Base-by-base conservation (phyloP, 129 eudicot genomes). In the Glebionis coronaria region DNA sequence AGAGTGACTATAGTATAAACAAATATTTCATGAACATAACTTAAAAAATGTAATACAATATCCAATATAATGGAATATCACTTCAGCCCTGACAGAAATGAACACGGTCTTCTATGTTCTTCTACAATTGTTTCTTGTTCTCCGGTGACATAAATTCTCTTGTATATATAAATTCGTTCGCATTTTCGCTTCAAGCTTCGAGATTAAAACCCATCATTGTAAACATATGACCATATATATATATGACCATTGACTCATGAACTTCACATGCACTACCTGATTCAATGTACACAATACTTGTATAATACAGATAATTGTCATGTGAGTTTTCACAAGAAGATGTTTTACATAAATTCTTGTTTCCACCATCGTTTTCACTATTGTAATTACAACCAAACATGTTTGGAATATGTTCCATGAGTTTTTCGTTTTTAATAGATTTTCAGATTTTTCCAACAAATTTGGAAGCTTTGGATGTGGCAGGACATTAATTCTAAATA, bases 251-350 rank as follows among this genome's bases (percentile, higher is more conserved):
- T 2, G 25, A 71, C 78, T 68, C 64, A 80, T 86, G 47, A 87
- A 82, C 67, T 78, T 69, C n/a, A n/a, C n/a, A n/a, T 71, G 77
- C 55, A 70, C 73, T 84, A 64, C 53, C 81, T 10, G 46, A 47
- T 40, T 84, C 38, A 54, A 88, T 63, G 15, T 78, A 81, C 19
- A 61, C 65, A 12, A 86, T 91, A 55, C 35, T 63, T 40, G 91
- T 91, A 65, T 82, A 77, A 72, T 79, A 88, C 63, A 84, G 61
- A 50, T 61, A 71, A 28, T 82, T 87, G 74, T 84, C 90, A 55
- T 47, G 29, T 3, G 87, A 73, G 7, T 63, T 68, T 56, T 79
- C 77, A 21, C 87, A 68, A 57, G 80, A 81, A 55, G 90, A 70
- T 21, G 85, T 79, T 73, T 81, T 87, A 19, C 79, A 70, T 21